A percentile compares a stretch with the other conserved stretches of the same genome.
Conservation (phyloP, 2,329 filamentous ascomycete genomes). For the Fonsecaea erecta region DNA sequence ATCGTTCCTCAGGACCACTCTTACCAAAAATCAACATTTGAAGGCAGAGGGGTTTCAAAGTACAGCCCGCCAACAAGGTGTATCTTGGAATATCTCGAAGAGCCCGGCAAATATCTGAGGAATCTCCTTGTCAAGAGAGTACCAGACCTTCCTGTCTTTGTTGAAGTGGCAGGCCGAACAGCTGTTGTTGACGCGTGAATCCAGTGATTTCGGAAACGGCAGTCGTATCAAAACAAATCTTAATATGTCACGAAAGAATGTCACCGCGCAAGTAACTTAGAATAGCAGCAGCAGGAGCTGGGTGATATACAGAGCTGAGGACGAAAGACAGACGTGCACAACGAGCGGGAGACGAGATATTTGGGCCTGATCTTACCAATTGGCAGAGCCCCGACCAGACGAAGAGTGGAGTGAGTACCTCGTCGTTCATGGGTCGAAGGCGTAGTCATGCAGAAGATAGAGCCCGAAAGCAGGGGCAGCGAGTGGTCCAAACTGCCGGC, state of each 20-base stretch:
- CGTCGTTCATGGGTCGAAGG: conserved; percentile 19
- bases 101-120: background rate
- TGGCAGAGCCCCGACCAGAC: conserved; percentile 19
- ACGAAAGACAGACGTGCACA: conserved; percentile 1
- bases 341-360: conserved; percentile 24
- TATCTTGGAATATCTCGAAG: background rate
- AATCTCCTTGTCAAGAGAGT: background rate
- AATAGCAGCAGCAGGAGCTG: background rate
- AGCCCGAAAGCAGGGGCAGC: conserved; percentile 21
- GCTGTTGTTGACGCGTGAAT: conserved; percentile 3
- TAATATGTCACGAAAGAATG: background rate
- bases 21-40: conserved; percentile 23
- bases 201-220: background rate
- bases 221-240: background rate
- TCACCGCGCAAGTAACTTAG: background rate
- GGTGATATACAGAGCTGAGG: conserved; percentile 18
- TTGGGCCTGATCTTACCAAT: conserved; percentile 19
- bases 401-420: conserved; percentile 24
- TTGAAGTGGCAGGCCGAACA: background rate
- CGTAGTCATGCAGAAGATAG: conserved; percentile 13
- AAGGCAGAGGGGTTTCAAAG: conserved; percentile 21
- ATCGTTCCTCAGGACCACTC: conserved; percentile 9
- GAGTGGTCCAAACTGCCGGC: conserved; percentile 30
- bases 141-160: background rate
- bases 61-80: conserved; percentile 1